phyloP scores from a whole-genome alignment of 495 filamentous ascomycete species.

The Melanomma pulvis-pyrius region DNA sequence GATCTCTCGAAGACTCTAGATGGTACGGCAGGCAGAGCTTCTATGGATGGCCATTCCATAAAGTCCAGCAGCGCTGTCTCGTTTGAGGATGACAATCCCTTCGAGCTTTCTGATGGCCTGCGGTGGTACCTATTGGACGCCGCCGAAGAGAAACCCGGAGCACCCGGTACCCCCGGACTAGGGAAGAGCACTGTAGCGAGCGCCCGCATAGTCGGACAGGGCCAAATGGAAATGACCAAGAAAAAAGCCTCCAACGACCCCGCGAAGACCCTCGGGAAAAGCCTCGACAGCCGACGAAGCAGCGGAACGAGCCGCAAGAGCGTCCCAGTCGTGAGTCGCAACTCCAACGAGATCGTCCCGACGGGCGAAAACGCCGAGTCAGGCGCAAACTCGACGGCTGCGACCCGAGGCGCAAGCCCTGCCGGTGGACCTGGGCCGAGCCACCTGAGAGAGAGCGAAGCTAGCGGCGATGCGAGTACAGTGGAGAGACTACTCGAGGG shows the following conservation, averaged over 20 bases:
- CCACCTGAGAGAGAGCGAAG: slow-evolving; percentile 22
- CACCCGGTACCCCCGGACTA: slow-evolving; percentile 84
- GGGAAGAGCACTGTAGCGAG: slow-evolving; percentile 87
- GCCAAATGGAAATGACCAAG: slow-evolving; percentile 65
- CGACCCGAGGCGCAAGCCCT: slow-evolving; percentile 25
- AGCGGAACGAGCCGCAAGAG: slow-evolving; percentile 77
- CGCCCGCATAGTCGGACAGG: slow-evolving; percentile 83
- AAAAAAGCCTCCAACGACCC: slow-evolving; percentile 65
- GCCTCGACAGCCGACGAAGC: slow-evolving; percentile 85
- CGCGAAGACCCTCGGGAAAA: slow-evolving; percentile 78
- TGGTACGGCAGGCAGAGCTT: slow-evolving; percentile 53
- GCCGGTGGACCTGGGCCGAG: slow-evolving; percentile 25
- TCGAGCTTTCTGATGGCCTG: slow-evolving; percentile 92
- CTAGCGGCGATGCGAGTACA: slow-evolving; percentile 14
- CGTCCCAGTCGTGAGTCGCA: slow-evolving; percentile 43
- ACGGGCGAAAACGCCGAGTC: slow-evolving; percentile 11
- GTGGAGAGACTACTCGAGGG: slow-evolving; percentile 24
- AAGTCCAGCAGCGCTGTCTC: slow-evolving; percentile 45
- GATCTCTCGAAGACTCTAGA: slow-evolving; percentile 81
- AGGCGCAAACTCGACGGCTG: slow-evolving; percentile 15
- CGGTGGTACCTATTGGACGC: slow-evolving; percentile 97
- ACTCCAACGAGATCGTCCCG: slow-evolving; percentile 36
- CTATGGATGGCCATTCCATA: slow-evolving; percentile 52
- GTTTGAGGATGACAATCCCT: slow-evolving; percentile 95
- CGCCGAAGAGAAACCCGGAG: slow-evolving; percentile 90